A percentile compares a stretch with the other conserved stretches of the same genome.
phyloP scores from a whole-genome alignment of 306 rosid species.

The Canavalia gladiata region DNA sequence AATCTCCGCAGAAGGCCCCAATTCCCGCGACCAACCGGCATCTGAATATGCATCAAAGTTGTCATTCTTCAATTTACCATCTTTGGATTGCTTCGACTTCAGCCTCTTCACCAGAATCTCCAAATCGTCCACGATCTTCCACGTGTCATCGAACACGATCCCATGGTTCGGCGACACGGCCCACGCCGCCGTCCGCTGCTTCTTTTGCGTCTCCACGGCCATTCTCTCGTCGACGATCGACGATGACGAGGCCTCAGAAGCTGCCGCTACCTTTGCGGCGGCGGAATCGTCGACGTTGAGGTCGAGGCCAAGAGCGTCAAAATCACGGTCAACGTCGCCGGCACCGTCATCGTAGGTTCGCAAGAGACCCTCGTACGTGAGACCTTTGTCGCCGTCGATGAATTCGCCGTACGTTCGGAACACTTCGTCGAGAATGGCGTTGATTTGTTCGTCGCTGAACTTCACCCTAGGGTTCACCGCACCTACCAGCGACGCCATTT shows the following conservation, averaged over 20 bases:
- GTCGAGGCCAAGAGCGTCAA: conserved; percentile 91
- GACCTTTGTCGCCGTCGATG: conserved; percentile 87
- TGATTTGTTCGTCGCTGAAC: conserved; percentile 98
- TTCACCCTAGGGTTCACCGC: conserved; percentile 99
- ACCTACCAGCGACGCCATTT: conserved; percentile 95
- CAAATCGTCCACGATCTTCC: conserved; percentile 98
- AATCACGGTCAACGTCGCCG: conserved; percentile 97
- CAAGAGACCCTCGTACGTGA: conserved; percentile 88
- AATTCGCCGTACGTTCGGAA: conserved; percentile 89
- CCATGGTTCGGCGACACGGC: conserved; percentile 96
- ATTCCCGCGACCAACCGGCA: conserved; percentile 97
- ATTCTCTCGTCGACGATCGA: conserved; percentile 80
- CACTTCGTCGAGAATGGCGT: conserved; percentile 95
- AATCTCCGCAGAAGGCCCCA: conserved; percentile 87
- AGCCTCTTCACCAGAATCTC: conserved; percentile 84
- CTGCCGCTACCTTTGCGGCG: conserved; percentile 51
- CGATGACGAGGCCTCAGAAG: conserved; percentile 84
- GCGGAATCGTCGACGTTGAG: conserved; percentile 57
- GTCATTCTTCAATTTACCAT: conserved; percentile 83
- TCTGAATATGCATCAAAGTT: conserved; percentile 88
- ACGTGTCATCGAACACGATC: conserved; percentile 93
- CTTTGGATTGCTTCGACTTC: conserved; percentile 85
- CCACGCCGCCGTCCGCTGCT: conserved; percentile 99
- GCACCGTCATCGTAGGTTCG: conserved; percentile 98
- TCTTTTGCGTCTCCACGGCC: conserved; percentile 83